Percentiles rank a stretch among this genome's conserved stretches.
These are phyloP conservation scores for Linum tenue DNA, from an alignment of 345 rosid genomes.

Conservation along the genomic window DNA sequence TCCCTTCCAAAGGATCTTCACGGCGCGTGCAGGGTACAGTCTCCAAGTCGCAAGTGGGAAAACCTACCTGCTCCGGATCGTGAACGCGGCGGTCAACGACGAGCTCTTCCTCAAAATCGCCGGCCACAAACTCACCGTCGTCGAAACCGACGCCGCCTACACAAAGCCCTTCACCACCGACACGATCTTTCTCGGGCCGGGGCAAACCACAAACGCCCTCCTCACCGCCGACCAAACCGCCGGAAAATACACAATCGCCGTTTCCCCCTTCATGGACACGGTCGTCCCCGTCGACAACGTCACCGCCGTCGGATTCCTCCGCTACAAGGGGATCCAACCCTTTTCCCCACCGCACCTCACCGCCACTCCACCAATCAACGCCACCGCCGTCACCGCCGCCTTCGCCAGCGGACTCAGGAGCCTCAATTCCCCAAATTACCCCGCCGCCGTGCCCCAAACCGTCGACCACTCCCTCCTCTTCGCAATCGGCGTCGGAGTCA, in stretches of 20 bases:
- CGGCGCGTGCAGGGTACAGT: constrained; percentile 25
- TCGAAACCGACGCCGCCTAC: constrained; percentile 58
- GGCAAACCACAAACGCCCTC: constrained; percentile 71
- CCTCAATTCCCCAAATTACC: constrained; percentile 47
- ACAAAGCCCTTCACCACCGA: constrained; percentile 49
- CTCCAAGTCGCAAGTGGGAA: constrained; percentile 49
- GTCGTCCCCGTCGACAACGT: constrained; percentile 42
- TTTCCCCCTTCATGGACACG: constrained; percentile 80
- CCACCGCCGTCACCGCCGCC: constrained; percentile 29
- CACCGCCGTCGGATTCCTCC: constrained; percentile 36
- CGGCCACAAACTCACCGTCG: constrained; percentile 48
- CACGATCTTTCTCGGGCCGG: constrained; percentile 54
- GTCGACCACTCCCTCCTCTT: constrained; percentile 52
- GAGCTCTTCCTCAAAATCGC: constrained; percentile 72
- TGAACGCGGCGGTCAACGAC: constrained; percentile 67
- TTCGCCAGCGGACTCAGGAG: constrained; percentile 41
- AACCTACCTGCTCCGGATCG: constrained; percentile 49
- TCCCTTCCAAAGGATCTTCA: constrained; percentile 6
- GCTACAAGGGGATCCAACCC: constrained; percentile 31
- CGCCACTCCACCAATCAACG: constrained; percentile 47
- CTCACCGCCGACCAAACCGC: constrained; percentile 30
- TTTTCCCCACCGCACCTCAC: constrained; percentile 31
- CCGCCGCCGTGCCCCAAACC: constrained; percentile 39
- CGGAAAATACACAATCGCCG: constrained; percentile 45
- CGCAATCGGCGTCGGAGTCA: constrained; percentile 44